These are phyloP conservation scores for Dryas octopetala DNA, from an alignment of 306 rosid genomes.

Conservation along the genomic window DNA sequence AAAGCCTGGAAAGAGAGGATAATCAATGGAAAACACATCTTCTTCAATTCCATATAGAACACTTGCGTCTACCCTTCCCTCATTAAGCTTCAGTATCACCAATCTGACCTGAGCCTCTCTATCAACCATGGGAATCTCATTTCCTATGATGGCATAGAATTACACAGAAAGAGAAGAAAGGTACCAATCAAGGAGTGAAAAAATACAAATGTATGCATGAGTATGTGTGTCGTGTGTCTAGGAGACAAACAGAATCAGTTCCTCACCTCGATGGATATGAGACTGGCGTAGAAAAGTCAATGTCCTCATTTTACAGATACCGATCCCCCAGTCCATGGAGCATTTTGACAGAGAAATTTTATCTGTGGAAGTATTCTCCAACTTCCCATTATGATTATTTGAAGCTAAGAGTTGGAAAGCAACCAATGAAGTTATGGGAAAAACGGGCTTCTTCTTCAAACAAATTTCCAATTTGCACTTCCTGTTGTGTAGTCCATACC, in stretches of 20 bases:
- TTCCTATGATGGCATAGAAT: slow-evolving; percentile 9
- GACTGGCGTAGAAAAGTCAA: slow-evolving; percentile 27
- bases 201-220: background rate
- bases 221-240: too few relatives aligned
- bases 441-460: slow-evolving; percentile 14
- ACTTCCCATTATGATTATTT: slow-evolving; percentile 13
- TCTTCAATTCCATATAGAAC: slow-evolving; percentile 26
- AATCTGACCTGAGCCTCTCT: slow-evolving; percentile 27
- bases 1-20: slow-evolving; percentile 21
- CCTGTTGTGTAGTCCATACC: slow-evolving; percentile 29
- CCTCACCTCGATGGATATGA: slow-evolving; percentile 22
- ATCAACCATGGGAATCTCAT: slow-evolving; percentile 17
- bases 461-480: slow-evolving; percentile 23
- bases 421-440: slow-evolving; percentile 9
- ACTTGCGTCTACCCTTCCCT: slow-evolving; percentile 22
- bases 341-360: slow-evolving; percentile 21
- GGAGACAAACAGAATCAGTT: background rate
- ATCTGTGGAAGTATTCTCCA: slow-evolving; percentile 13
- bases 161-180: slow-evolving; percentile 7
- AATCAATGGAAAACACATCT: slow-evolving; percentile 14
- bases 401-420: slow-evolving; percentile 24
- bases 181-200: background rate
- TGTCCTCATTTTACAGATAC: slow-evolving; percentile 15
- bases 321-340: background rate
- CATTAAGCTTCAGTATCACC: slow-evolving; percentile 20